Evolutionary conservation across 768 basidiomycete genomes (phyloP), one percentile per base, ranked within the genome.

Genomic region (Naganishia vishniacii): DNA sequence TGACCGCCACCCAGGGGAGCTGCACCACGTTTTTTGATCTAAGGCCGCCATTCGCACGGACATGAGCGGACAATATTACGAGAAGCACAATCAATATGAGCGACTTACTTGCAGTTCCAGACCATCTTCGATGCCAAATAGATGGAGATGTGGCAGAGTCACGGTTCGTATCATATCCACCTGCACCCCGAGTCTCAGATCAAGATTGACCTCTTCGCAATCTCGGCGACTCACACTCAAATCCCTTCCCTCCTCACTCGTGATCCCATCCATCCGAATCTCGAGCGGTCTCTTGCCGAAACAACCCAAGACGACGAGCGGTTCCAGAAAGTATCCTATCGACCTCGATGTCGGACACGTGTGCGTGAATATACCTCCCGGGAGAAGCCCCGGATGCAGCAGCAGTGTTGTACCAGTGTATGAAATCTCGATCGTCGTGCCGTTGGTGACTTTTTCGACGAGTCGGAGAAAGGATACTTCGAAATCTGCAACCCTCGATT

Each of bases 371-470:
- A 79, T 75, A 2, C 95, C 95, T 6, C 94, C 93, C 26, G 84
- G 82, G 61, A 98, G 87, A 53, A 97, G 81, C 3, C 95, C 95
- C 20, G 95, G 95, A 75, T 91, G 93, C 51, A 99, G 80, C 18
- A 97, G 81, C 68, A 99, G 81, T 2, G 91, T 85, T 59, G 94
- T 97, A 81, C 93, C 94, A 23, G 95, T 98, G 7, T 93, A 87
- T 1, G 91, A 94, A 58, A 99, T 98, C 76, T 98, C 95, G 65
- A 98, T 88, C 29, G 89, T 79, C 5, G 89, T 89, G 1, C 94
- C 95, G 81, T 98, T 97, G 3, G 91, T 93, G 3, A 89, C 80
- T 70, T 89, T 91, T 75, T 97, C 93, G 34, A 97, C 71, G 16
- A 98, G 78, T 48, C 94, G 82, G 45, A 99, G 77, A 26, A 97